phyloP scores from a whole-genome alignment of 1,284 basidiomycete genomes.

The Cystobasidium pallidum region DNA sequence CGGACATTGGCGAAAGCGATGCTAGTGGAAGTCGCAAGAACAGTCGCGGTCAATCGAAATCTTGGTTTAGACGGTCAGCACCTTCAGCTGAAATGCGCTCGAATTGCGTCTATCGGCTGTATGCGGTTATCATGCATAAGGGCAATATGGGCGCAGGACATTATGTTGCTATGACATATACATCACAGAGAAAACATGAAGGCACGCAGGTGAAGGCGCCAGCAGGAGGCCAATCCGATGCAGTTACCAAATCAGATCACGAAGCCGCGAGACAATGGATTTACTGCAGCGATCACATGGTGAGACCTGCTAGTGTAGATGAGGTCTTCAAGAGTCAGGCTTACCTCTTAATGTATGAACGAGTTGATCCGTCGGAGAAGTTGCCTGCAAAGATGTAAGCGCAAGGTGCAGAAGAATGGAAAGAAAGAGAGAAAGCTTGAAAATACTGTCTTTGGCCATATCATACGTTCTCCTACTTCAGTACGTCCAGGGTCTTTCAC shows the following conservation, averaged over 20 bases:
- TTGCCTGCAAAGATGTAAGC: not conserved
- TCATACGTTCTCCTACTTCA: no score
- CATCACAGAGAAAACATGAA: conserved; percentile 43
- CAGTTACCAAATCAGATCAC: conserved; percentile 43
- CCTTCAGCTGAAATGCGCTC: conserved; percentile 47
- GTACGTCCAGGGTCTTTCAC: no score
- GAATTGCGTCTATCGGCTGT: conserved; percentile 53
- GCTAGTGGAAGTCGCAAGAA: conserved; percentile 54
- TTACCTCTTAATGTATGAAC: conserved; percentile 87
- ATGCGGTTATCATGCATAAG: conserved; percentile 84
- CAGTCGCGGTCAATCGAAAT: conserved; percentile 58
- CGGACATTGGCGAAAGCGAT: conserved; percentile 61
- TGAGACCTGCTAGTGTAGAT: conserved; percentile 75
- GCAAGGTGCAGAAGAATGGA: not conserved
- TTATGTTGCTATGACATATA: conserved; percentile 69
- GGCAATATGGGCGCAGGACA: conserved; percentile 88
- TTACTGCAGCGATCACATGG: conserved; percentile 77
- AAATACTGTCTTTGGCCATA: no score
- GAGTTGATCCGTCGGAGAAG: conserved; percentile 57
- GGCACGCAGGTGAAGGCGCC: conserved; percentile 50
- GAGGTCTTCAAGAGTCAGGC: conserved; percentile 88
- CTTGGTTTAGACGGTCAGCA: conserved; percentile 54
- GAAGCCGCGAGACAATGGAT: conserved; percentile 72
- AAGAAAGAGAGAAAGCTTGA: no score
- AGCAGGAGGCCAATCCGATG: conserved; percentile 12